Percentiles rank a stretch among this genome's conserved stretches.
phyloP scores from a whole-genome alignment of 371 early-diverging fungal species.

The Lichtheimia hyalospora region DNA sequence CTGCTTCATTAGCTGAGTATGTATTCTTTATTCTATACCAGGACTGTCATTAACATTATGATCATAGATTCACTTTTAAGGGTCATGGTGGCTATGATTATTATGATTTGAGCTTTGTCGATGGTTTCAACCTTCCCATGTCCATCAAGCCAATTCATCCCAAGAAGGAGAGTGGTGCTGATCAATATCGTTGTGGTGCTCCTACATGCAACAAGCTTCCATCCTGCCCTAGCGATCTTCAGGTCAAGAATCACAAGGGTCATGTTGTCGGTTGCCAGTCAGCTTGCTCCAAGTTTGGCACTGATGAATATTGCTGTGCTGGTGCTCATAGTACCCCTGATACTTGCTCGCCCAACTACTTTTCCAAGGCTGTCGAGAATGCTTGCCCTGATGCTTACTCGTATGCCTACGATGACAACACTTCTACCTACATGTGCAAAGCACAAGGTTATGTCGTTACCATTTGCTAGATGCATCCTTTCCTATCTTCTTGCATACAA shows the following conservation, averaged over 20 bases:
- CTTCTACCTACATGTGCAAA: slow-evolving; percentile 41
- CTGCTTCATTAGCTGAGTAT: slow-evolving; percentile 31
- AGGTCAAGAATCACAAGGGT: slow-evolving; percentile 1
- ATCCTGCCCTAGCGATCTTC: slow-evolving; percentile 22
- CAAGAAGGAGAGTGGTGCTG: slow-evolving; percentile 5
- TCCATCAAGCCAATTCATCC: slow-evolving; percentile 19
- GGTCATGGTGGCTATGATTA: slow-evolving; percentile 22
- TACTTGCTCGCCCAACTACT: slow-evolving; percentile 31
- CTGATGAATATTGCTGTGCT: slow-evolving; percentile 36
- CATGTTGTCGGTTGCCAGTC: slow-evolving; percentile 20
- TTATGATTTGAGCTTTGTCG: slow-evolving; percentile 41
- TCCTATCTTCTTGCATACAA: too few relatives aligned
- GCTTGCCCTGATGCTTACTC: slow-evolving; percentile 42
- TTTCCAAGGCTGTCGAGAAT: slow-evolving; percentile 25
- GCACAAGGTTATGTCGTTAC: slow-evolving; percentile 34
- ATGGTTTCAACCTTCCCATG: slow-evolving; percentile 39
- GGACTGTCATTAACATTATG: too few relatives aligned
- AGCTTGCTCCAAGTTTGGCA: slow-evolving; percentile 33
- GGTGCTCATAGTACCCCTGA: slow-evolving; percentile 24
- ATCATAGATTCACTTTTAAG: background rate
- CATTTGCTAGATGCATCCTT: slow-evolving; percentile 25
- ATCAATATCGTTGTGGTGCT: slow-evolving; percentile 25
- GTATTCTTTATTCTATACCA: too few relatives aligned
- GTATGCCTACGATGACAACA: slow-evolving; percentile 55
- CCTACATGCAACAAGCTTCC: slow-evolving; percentile 23